Conservation (phyloP, 306 rosid species). For the Amphicarpaea edgeworthii region DNA sequence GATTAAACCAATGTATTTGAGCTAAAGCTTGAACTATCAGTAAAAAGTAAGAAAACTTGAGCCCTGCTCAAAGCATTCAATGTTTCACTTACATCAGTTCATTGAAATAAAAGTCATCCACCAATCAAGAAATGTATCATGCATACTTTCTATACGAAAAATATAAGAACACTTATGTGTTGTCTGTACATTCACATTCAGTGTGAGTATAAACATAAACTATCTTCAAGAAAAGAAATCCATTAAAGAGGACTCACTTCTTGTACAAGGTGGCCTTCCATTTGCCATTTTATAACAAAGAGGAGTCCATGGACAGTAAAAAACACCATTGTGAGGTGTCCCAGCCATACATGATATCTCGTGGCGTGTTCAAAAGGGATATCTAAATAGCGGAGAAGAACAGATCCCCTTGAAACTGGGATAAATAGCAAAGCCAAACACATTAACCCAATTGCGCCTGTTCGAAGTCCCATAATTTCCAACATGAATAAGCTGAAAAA, state of each 20-base stretch:
- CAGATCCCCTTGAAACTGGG: conserved; percentile 91
- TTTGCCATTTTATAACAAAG: conserved; percentile 64
- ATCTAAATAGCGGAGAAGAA: conserved; percentile 79
- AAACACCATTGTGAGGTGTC: conserved; percentile 92
- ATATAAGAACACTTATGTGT: background rate
- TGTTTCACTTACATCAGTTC: background rate
- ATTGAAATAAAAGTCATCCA: background rate
- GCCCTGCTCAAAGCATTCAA: background rate
- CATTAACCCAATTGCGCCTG: conserved; percentile 69
- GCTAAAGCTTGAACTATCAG: conserved; percentile 15
- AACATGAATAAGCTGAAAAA: conserved; percentile 61
- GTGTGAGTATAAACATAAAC: conserved; percentile 20
- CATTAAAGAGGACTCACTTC: conserved; percentile 62
- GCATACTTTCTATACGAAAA: background rate
- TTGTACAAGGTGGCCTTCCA: conserved; percentile 61
- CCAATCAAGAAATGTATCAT: background rate
- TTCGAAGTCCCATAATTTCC: conserved; percentile 66
- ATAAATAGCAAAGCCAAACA: conserved; percentile 83
- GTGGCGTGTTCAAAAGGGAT: conserved; percentile 95
- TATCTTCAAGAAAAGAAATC: conserved; percentile 34
- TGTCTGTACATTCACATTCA: background rate
- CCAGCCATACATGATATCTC: conserved; percentile 93
- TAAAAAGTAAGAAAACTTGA: background rate
- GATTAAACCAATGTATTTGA: conserved; percentile 22
- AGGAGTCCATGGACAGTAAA: conserved; percentile 87